Evolutionary conservation across 208 protist genomes (phyloP).

Genomic region (Trypanosoma melophagium): DNA sequence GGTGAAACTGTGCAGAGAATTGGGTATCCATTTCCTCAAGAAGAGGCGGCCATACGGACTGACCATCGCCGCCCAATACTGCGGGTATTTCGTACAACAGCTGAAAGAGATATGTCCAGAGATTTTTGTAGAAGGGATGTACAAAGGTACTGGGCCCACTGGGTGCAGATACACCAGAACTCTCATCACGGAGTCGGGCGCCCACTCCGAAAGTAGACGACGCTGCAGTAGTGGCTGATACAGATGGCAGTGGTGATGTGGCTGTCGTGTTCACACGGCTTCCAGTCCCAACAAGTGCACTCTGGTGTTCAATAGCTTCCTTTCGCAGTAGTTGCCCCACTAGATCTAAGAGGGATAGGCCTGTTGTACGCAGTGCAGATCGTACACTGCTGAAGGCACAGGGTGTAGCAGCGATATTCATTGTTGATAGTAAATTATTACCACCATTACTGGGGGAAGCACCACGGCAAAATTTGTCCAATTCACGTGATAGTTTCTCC

Average conservation of each 20-base stretch:
- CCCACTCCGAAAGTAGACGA: constrained; percentile 14
- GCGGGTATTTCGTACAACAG: constrained; percentile 24
- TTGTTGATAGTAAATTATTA: not conserved
- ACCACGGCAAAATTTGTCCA: constrained; percentile 33
- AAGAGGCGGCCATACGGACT: not conserved
- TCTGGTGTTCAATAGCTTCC: constrained; percentile 61
- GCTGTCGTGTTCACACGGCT: constrained; percentile 60
- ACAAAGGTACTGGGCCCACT: constrained; percentile 33
- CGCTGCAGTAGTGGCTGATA: not conserved
- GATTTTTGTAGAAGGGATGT: constrained; percentile 66
- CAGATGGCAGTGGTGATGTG: not conserved
- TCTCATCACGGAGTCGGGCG: constrained; percentile 28
- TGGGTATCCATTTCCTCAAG: constrained; percentile 34
- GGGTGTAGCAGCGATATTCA: constrained; percentile 22
- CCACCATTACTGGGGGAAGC: not conserved
- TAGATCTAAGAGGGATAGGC: constrained; percentile 54
- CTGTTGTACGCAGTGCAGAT: constrained; percentile 33
- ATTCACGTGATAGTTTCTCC: constrained; percentile 47
- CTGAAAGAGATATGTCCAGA: constrained; percentile 60
- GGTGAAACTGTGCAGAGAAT: constrained; percentile 56
- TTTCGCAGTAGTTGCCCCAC: constrained; percentile 72
- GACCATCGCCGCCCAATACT: constrained; percentile 16
- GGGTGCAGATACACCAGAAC: not conserved
- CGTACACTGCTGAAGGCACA: constrained; percentile 20
- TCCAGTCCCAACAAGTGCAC: constrained; percentile 54